Percentiles rank a stretch among this genome's conserved stretches.
These are phyloP conservation scores for Pichia sp. DNA, from an alignment of 1,139 yeast species.

Conservation along the genomic window DNA sequence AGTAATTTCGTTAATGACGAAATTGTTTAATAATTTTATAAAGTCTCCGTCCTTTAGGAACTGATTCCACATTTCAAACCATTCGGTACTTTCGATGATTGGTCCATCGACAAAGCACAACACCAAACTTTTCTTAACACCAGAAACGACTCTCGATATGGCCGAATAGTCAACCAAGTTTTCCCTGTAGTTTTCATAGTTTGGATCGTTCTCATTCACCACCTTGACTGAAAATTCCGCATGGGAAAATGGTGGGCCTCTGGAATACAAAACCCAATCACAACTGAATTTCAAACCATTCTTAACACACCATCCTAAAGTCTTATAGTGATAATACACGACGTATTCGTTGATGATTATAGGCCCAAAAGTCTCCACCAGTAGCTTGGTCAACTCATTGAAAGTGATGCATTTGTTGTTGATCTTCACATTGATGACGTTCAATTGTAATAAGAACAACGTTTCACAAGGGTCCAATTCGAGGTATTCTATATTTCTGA, in stretches of 20 bases:
- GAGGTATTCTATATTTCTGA: conserved; percentile 57
- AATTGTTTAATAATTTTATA: conserved; percentile 21
- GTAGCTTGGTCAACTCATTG: conserved; percentile 33
- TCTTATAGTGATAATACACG: conserved; percentile 82
- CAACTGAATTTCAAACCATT: conserved; percentile 92
- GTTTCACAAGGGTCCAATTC: conserved; percentile 80
- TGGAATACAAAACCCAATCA: conserved; percentile 72
- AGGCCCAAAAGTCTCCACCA: conserved; percentile 25
- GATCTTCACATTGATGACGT: conserved; percentile 26
- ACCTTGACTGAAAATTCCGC: conserved; percentile 69
- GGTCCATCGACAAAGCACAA: conserved; percentile 58
- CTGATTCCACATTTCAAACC: conserved; percentile 33
- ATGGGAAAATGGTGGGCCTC: conserved; percentile 96
- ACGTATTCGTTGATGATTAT: conserved; percentile 56
- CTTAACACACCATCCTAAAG: conserved; percentile 94
- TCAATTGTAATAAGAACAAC: conserved; percentile 52
- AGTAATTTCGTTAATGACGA: conserved; percentile 54
- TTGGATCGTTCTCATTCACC: conserved; percentile 14
- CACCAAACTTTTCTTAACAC: conserved; percentile 79
- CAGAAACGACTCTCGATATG: conserved; percentile 77
- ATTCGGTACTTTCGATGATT: conserved; percentile 35
- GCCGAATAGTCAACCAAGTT: conserved; percentile 68
- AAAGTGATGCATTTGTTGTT: conserved; percentile 7
- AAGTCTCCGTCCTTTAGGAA: conserved; percentile 28
- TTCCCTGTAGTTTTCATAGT: conserved; percentile 13